Evolutionary conservation across 2,329 filamentous ascomycete species (phyloP), one percentile per base, ranked within the genome.

Genomic region (Phaeosphaeria sp.): DNA sequence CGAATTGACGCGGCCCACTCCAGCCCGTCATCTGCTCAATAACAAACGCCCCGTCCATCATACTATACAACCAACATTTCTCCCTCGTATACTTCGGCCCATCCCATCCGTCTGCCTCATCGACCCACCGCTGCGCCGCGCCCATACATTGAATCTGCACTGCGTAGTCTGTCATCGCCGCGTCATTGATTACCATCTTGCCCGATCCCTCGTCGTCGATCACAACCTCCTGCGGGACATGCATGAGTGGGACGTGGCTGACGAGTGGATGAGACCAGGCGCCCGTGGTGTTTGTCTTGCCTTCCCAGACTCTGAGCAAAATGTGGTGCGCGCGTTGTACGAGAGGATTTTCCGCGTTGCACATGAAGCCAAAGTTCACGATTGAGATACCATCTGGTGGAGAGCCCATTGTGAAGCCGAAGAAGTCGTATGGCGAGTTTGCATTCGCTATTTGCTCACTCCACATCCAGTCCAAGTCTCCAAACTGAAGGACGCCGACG

Each of bases 401-500:
- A 2, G 53, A 53, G 42, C 67, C 66, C 63, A 71, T 65, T 2
- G 67, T 72, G 53, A 70, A 69, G 6, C 68, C 65, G 2, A 61
- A 56, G 24, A 72, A 67, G 18, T 70, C 65, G 22, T 83, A 85
- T 0, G 80, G 79, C 2, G 82, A 84, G 2, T 61, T 60, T 0
- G 80, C 74, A 56, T 85, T 75, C 3, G 72, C 80, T 7, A 87
- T 70, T 0, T 81, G 84, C 49, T 77, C 63, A 48, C 75, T 75
- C 84, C 85, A 88, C 9, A 87, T 68, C 3, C 75, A 67, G 65
- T 87, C 81, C 2, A 87, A 61, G 70, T 87, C 83, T 6, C 85
- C 84, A 57, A 87, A 86, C 56, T 84, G 82, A 59, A 87, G 77
- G 60, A 86, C 68, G 0, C 85, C 85, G 0, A 84, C 84, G 61